phyloP scores from a whole-genome alignment of 495 filamentous ascomycete genomes.

The Penicillium odoratum region DNA sequence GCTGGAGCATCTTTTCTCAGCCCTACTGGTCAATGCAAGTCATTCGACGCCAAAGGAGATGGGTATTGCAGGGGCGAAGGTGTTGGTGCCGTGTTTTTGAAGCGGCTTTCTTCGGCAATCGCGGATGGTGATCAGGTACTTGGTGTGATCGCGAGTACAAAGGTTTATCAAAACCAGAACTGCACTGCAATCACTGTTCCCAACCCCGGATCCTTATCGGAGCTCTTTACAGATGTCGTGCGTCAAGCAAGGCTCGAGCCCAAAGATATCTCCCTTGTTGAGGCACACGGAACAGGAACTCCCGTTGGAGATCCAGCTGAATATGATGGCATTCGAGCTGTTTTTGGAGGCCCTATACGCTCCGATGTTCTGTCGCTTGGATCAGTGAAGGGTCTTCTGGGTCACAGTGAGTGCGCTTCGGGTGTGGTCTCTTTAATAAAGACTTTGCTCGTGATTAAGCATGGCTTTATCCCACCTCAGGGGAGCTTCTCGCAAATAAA shows the following conservation, averaged over 20 bases:
- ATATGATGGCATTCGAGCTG: slow-evolving; percentile 39
- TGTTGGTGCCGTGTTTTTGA: slow-evolving; percentile 64
- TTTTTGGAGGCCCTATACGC: slow-evolving; percentile 32
- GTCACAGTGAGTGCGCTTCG: slow-evolving; percentile 52
- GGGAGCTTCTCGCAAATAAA: slow-evolving; percentile 44
- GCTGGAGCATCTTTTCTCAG: slow-evolving; percentile 39
- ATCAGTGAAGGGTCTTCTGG: slow-evolving; percentile 52
- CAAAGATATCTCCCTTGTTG: slow-evolving; percentile 65
- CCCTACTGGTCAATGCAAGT: slow-evolving; percentile 57
- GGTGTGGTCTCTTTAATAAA: slow-evolving; percentile 50
- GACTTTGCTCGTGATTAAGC: slow-evolving; percentile 49
- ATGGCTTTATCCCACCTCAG: slow-evolving; percentile 41
- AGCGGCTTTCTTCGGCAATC: slow-evolving; percentile 61
- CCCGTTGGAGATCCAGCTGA: slow-evolving; percentile 71
- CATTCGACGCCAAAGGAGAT: slow-evolving; percentile 69
- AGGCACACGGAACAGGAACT: slow-evolving; percentile 78
- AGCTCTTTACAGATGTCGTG: slow-evolving; percentile 57
- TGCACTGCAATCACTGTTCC: slow-evolving; percentile 71
- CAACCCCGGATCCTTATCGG: slow-evolving; percentile 59
- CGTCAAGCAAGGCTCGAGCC: slow-evolving; percentile 58
- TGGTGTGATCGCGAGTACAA: slow-evolving; percentile 59
- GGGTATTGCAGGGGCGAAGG: slow-evolving; percentile 75
- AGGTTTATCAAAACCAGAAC: slow-evolving; percentile 67
- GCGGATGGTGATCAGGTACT: slow-evolving; percentile 63
- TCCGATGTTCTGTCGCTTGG: slow-evolving; percentile 26